Evolutionary conservation across 495 filamentous ascomycete species (phyloP).

Genomic region (Penicillium odoratum): DNA sequence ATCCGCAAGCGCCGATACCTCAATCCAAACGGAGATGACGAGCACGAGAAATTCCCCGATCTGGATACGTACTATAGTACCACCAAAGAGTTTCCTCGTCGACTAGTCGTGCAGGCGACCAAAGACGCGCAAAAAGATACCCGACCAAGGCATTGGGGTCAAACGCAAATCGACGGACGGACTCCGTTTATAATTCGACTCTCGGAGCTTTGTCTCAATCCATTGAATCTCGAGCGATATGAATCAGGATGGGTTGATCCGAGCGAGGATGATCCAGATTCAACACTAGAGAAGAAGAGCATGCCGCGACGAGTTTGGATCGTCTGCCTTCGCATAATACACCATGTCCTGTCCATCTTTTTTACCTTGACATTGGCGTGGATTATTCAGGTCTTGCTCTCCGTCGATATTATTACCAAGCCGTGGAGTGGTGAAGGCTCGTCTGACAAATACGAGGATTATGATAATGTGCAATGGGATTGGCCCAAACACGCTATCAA

Average conservation of each 20-base stretch:
- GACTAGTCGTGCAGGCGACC: conserved; percentile 18
- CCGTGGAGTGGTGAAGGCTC: conserved; percentile 14
- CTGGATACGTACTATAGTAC: conserved; percentile 18
- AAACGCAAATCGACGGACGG: conserved; percentile 7
- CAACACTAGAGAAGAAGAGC: not conserved
- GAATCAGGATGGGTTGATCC: conserved; percentile 4
- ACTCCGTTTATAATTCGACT: conserved; percentile 10
- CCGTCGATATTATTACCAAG: conserved; percentile 10
- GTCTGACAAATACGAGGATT: conserved; percentile 7
- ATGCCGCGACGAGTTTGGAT: not conserved
- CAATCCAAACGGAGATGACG: conserved; percentile 9
- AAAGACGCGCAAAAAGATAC: conserved; percentile 2
- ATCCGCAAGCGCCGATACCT: conserved; percentile 11
- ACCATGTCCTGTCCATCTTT: conserved; percentile 9
- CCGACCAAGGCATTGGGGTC: conserved; percentile 13
- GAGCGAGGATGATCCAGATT: conserved; percentile 4
- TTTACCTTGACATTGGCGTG: conserved; percentile 12
- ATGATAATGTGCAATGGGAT: conserved; percentile 17
- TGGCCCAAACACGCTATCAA: conserved; percentile 19
- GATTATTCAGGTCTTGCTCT: conserved; percentile 16
- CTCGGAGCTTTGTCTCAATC: conserved; percentile 15
- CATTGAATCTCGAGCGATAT: conserved; percentile 9
- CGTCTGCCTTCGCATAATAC: conserved; percentile 5
- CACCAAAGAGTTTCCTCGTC: conserved; percentile 14
- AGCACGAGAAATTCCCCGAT: conserved; percentile 15